Percentiles rank a stretch among this genome's conserved stretches.
These are phyloP conservation scores for Miamiensis avidus DNA, from an alignment of 169 alveolate genomes.

Conservation along the genomic window DNA sequence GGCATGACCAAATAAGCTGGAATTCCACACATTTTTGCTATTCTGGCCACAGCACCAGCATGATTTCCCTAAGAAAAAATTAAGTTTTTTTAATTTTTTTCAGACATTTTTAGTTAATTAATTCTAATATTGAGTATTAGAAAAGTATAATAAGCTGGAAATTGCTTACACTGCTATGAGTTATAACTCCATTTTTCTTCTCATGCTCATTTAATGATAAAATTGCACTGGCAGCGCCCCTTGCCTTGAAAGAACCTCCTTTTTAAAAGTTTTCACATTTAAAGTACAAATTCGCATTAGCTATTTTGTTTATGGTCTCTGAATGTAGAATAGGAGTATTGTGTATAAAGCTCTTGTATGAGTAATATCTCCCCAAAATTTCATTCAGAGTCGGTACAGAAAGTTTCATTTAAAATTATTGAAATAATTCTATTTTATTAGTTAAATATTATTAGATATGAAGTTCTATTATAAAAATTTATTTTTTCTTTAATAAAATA, in stretches of 20 bases:
- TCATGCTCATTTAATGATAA: neutral
- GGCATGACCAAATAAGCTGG: slow-evolving; percentile 20
- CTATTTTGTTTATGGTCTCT: slow-evolving; percentile 7
- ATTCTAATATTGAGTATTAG: no score
- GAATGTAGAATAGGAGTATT: slow-evolving; percentile 16
- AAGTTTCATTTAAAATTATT: no score
- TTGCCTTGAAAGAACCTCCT: slow-evolving; percentile 23
- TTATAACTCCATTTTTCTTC: slow-evolving; percentile 14
- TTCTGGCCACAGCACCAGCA: slow-evolving; percentile 16
- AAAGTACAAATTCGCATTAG: slow-evolving; percentile 4
- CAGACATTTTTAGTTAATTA: no score
- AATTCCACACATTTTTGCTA: slow-evolving; percentile 1
- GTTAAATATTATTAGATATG: no score
- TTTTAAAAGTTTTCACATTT: slow-evolving; percentile 34
- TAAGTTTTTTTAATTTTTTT: no score
- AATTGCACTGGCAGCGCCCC: slow-evolving; percentile 22
- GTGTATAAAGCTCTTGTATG: neutral
- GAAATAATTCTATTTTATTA: no score
- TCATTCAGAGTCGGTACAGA: neutral
- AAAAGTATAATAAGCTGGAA: no score
- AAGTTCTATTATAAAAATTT: no score
- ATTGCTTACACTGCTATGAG: neutral
- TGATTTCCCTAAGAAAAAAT: slow-evolving; percentile 18
- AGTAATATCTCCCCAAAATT: neutral
- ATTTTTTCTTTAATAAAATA: no score